Percentiles rank a stretch among this genome's conserved stretches.
Conservation (phyloP, 2,329 filamentous ascomycete genomes). For the Aspergillus bombycis region DNA sequence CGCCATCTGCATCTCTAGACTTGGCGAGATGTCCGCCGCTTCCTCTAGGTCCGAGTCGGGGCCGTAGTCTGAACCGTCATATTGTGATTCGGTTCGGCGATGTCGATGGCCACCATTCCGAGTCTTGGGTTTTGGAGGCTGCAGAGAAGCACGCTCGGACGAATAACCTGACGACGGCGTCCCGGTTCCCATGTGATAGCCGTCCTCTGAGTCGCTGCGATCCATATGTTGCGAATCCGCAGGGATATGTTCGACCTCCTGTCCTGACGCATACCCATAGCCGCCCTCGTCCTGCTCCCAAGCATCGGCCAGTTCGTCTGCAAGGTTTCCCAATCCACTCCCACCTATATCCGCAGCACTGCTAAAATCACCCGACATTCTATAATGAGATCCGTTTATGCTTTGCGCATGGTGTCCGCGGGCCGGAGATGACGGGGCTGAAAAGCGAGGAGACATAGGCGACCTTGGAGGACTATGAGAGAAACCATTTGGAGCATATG, state of each 20-base stretch:
- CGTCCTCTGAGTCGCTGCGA: conserved; percentile 36
- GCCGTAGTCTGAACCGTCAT: conserved; percentile 63
- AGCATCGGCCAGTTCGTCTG: conserved; percentile 66
- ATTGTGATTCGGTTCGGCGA: conserved; percentile 49
- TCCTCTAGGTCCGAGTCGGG: conserved; percentile 59
- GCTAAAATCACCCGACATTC: conserved; percentile 46
- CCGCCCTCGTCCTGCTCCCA: conserved; percentile 57
- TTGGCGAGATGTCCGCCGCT: conserved; percentile 55
- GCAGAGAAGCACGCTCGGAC: conserved; percentile 31
- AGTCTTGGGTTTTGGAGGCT: conserved; percentile 43
- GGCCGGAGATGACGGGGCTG: conserved; percentile 43
- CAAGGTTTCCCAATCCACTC: conserved; percentile 62
- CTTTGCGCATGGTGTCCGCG: conserved; percentile 40
- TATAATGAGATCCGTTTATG: conserved; percentile 36
- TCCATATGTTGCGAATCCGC: conserved; percentile 35
- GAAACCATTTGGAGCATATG: conserved; percentile 35
- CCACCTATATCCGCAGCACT: conserved; percentile 36
- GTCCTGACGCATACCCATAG: conserved; percentile 46
- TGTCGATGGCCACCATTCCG: conserved; percentile 39
- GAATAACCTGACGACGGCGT: conserved; percentile 29
- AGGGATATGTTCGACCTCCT: conserved; percentile 33
- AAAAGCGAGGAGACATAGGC: conserved; percentile 40
- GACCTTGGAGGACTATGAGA: conserved; percentile 36
- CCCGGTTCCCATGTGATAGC: conserved; percentile 32
- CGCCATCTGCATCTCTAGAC: conserved; percentile 59